Conservation (phyloP, 345 rosid species). For the Punica granatum region DNA sequence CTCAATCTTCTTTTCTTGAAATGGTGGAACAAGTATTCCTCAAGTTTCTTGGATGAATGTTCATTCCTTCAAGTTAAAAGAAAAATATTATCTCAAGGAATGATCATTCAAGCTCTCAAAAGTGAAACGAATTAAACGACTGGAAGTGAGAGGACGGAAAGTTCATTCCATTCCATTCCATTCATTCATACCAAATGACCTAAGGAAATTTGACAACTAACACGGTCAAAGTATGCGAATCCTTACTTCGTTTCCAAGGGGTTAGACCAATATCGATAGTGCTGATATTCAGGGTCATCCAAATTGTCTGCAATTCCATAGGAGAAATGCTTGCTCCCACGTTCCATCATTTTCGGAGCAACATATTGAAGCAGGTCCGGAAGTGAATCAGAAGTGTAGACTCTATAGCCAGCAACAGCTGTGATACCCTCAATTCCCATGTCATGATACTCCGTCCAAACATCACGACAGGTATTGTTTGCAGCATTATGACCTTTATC, state of each 20-base stretch:
- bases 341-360: conserved; percentile 94
- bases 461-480: conserved; percentile 67
- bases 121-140: too few relatives aligned
- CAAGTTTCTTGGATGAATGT: too few relatives aligned
- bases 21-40: too few relatives aligned
- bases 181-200: too few relatives aligned
- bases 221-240: conserved; percentile 2
- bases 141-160: too few relatives aligned
- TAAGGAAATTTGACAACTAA: too few relatives aligned
- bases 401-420: conserved; percentile 77
- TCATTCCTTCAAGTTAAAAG: too few relatives aligned
- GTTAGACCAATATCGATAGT: conserved; percentile 90
- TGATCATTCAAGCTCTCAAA: too few relatives aligned
- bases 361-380: conserved; percentile 69
- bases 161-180: too few relatives aligned
- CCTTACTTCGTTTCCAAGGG: conserved; percentile 90
- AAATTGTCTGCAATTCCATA: conserved; percentile 89
- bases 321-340: conserved; percentile 82
- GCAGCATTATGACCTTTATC: conserved; percentile 58
- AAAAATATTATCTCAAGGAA: too few relatives aligned
- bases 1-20: too few relatives aligned
- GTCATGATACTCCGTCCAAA: conserved; percentile 94
- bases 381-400: conserved; percentile 61
- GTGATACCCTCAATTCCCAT: conserved; percentile 80
- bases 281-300: conserved; percentile 73